Base-by-base conservation (phyloP, 306 rosid genomes). In the Myrica gale region DNA sequence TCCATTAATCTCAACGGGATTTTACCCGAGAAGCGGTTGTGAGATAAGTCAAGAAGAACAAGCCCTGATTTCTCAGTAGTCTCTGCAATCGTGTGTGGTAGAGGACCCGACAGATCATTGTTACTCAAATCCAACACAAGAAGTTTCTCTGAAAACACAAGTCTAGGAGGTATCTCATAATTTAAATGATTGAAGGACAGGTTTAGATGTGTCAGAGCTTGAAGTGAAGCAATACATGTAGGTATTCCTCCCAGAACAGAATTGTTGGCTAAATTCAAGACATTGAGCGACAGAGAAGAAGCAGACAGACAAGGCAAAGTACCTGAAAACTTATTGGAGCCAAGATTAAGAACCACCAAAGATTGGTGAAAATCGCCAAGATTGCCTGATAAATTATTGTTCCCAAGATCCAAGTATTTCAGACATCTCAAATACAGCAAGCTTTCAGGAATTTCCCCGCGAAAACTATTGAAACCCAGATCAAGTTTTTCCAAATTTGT, bases 221-320 rank as follows among this genome's bases (percentile, higher is more conserved):
- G 76, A 67, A 92, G 89, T 2, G 96, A 92, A 44, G 96, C 96
- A 82, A 96, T 80, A 80, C 99, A 96, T 6, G 97, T 80, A 20
- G 99, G 97, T 2, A 96, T 69, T 47, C 97, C 99, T 52, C 99
- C 99, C 17, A 87, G 87, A 69, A 96, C 61, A 65, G 93, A 88
- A 85, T 96, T 96, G 76, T 90, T 89, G 69, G 98, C 84, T n/a
- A 96, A 50, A 82, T 90, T 92, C 77, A 96, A 78, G 51, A 89
- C 83, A 61, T 76, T 77, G 45, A 92, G 85, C 50, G 98, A 92
- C 87, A 73, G 78, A 74, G 58, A 76, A 20, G 97, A 88, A 81
- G 92, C 93, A 79, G 96, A 86, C 60, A 88, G 87, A 84, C 99
- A 96, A 79, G 99, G 97, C 79, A 92, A 76, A 75, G 99, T 96